Evolutionary conservation across 140 eudicot genomes (phyloP).

Genomic region (Bidens hawaiensis): DNA sequence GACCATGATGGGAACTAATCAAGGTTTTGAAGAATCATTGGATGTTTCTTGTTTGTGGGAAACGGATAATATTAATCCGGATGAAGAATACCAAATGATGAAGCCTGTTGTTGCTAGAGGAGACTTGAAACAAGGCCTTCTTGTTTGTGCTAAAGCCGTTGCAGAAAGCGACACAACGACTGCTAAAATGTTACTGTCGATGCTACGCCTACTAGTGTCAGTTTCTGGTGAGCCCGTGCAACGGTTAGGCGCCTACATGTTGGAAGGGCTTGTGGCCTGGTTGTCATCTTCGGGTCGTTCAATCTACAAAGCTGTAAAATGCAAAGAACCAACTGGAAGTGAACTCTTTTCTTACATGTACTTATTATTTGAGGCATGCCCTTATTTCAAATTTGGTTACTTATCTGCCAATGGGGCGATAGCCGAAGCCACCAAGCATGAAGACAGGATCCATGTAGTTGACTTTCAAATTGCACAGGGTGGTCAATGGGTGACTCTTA

Average conservation of each 20-base stretch:
- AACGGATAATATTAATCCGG: neutral
- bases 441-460: conserved; percentile 47
- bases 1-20: conserved; percentile 43
- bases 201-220: conserved; percentile 56
- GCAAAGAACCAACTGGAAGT: conserved; percentile 53
- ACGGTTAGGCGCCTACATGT: conserved; percentile 63
- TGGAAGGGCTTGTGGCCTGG: conserved; percentile 64
- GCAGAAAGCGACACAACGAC: conserved; percentile 31
- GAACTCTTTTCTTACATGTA: conserved; percentile 56
- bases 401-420: conserved; percentile 74
- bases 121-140: conserved; percentile 42
- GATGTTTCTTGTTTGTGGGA: conserved; percentile 20
- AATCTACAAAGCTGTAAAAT: conserved; percentile 49
- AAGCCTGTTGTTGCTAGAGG: conserved; percentile 34
- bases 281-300: conserved; percentile 44
- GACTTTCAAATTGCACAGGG: conserved; percentile 68
- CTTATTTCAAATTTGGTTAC: conserved; percentile 67
- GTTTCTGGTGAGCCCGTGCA: conserved; percentile 56
- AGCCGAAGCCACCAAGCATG: conserved; percentile 60
- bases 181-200: conserved; percentile 46
- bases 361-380: conserved; percentile 54
- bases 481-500: conserved; percentile 58
- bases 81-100: conserved; percentile 25
- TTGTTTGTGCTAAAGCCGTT: conserved; percentile 59
- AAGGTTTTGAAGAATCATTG: conserved; percentile 20